Conservation (phyloP, 2,329 filamentous ascomycete species). For the Penicillium brevicompactum region DNA sequence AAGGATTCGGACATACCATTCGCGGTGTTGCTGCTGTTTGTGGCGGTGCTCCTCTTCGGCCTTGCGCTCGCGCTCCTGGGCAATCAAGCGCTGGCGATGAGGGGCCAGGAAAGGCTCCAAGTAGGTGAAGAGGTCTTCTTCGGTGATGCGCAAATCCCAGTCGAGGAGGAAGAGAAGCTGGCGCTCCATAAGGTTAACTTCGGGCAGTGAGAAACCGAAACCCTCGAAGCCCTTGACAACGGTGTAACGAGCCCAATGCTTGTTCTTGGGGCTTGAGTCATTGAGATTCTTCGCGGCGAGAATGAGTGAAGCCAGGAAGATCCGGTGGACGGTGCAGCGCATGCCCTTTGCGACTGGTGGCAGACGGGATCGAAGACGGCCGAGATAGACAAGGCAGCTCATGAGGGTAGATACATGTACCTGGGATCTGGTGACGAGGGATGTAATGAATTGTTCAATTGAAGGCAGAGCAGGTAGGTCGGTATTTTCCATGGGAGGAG, state of each 20-base stretch:
- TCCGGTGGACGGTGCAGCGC: conserved; percentile 93
- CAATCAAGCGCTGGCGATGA: conserved; percentile 64
- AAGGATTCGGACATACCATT: conserved; percentile 30
- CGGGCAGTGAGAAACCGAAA: conserved; percentile 90
- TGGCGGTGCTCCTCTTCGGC: conserved; percentile 41
- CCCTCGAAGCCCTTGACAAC: conserved; percentile 69
- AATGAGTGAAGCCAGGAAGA: conserved; percentile 74
- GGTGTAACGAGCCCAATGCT: conserved; percentile 98
- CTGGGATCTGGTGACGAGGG: conserved; percentile 87
- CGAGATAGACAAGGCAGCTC: conserved; percentile 93
- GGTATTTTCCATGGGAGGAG: conserved; percentile 55
- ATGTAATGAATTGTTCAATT: conserved; percentile 87
- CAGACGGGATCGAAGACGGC: conserved; percentile 77
- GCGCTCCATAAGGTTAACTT: conserved; percentile 99
- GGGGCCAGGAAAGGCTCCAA: conserved; percentile 87
- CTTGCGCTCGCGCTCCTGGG: conserved; percentile 55
- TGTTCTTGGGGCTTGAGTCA: conserved; percentile 98
- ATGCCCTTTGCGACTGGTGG: conserved; percentile 95
- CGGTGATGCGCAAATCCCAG: conserved; percentile 86
- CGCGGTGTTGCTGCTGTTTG: conserved; percentile 33
- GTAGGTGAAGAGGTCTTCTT: conserved; percentile 83
- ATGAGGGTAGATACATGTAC: conserved; percentile 97
- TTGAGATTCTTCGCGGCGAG: conserved; percentile 95
- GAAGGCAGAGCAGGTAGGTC: conserved; percentile 65
- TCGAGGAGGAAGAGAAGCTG: conserved; percentile 92